phyloP scores from a whole-genome alignment of 192 early-diverging fungal genomes.

The Podila clonocystis region DNA sequence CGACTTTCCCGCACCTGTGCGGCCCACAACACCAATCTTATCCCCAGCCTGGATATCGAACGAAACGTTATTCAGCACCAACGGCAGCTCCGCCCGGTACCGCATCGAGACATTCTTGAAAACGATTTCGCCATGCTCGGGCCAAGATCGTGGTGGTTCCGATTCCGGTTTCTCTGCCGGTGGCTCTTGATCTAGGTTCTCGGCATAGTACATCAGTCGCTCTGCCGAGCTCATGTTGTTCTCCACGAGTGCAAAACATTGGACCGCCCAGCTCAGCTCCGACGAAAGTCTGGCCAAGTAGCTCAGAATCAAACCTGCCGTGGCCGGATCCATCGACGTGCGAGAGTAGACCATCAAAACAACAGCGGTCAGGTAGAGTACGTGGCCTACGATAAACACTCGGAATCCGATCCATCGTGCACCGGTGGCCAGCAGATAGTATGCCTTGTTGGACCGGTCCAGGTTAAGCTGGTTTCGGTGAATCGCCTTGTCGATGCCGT shows the following conservation, averaged over 20 bases:
- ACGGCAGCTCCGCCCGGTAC: conserved; percentile 71
- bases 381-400: conserved; percentile 4
- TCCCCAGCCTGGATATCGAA: conserved; percentile 65
- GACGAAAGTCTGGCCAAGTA: conserved; percentile 85
- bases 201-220: conserved; percentile 31
- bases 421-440: conserved; percentile 5
- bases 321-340: conserved; percentile 71
- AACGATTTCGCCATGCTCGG: conserved; percentile 67
- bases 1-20: conserved; percentile 87
- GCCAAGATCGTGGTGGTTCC: conserved; percentile 4
- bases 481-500: conserved; percentile 49
- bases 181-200: conserved; percentile 68
- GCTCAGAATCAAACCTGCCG: conserved; percentile 85
- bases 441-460: conserved; percentile 23
- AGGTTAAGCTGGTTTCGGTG: conserved; percentile 20
- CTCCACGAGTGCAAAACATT: conserved; percentile 71
- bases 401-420: conserved; percentile 27
- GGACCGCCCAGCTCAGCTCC: conserved; percentile 80
- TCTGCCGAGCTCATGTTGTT: conserved; percentile 50
- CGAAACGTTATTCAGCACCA: conserved; percentile 78
- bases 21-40: conserved; percentile 91
- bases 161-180: conserved; percentile 71
- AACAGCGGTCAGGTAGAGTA: conserved; percentile 23
- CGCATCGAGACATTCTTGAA: conserved; percentile 74
- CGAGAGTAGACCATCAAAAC: conserved; percentile 63